Conservation (phyloP, 106 monocot genomes). For the Apostasia shenzhenica region DNA sequence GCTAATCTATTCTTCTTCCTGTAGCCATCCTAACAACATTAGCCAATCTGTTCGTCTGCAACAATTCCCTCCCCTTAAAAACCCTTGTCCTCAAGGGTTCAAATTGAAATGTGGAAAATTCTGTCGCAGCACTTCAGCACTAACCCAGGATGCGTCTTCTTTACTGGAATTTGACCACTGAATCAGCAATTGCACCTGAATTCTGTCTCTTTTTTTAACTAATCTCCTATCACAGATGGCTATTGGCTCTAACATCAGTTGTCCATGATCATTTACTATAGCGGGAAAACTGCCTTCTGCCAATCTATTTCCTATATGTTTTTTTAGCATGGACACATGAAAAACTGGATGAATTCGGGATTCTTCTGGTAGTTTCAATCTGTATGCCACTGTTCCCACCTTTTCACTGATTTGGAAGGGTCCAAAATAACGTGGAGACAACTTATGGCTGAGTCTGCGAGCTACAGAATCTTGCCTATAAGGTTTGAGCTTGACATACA, state of each 20-base stretch:
- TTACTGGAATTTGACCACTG: neutral
- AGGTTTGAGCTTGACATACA: neutral
- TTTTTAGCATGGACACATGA: neutral
- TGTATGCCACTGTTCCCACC: neutral
- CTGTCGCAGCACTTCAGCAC: neutral
- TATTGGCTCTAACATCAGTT: neutral
- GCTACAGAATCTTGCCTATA: neutral
- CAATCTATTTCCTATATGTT: neutral
- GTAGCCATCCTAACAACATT: no score
- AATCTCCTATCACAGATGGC: neutral
- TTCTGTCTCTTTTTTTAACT: neutral
- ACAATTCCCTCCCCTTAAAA: neutral
- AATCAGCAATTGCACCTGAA: neutral
- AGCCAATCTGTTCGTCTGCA: no score
- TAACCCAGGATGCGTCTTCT: neutral
- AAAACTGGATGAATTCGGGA: no score
- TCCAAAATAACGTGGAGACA: no score
- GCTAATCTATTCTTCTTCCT: no score
- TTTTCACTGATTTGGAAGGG: neutral
- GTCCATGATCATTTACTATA: neutral
- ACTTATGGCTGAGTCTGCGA: neutral
- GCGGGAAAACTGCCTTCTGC: neutral
- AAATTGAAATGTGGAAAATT: neutral
- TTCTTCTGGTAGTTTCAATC: neutral
- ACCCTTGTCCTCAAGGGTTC: neutral